Base-by-base conservation (phyloP, 495 filamentous ascomycete species). In the Tuber umbilicatum region DNA sequence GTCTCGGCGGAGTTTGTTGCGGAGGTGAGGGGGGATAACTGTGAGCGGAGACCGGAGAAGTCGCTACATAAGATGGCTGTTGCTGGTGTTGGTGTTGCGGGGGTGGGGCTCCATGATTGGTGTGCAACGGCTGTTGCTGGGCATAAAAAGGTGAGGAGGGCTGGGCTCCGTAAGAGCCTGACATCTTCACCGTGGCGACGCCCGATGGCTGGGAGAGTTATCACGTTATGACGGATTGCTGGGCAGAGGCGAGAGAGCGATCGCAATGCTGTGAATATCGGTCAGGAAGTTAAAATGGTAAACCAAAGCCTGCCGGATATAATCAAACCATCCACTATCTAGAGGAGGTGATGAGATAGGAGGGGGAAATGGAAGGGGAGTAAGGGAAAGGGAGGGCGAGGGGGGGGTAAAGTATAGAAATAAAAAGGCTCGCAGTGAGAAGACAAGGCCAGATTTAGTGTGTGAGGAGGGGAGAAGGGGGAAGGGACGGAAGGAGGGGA, bases 1-100 rank as follows among this genome's bases (percentile, higher is more conserved):
- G 72, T 27, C 80, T 69, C 2, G 76, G 39, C 2, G 80, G 80
- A n/a, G 80, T 73, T 17, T 73, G 75, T 17, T 74, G 77, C 75
- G 77, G 77, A n/a, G 77, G 77, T 5, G 77, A 76, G 5, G 77
- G 76, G 0, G 77, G 74, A 38, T 78, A 74, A 12, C 72, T 74
- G 45, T 78, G 78, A 35, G 39, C 72, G 12, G 76, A 78, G 12
- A 74, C 72, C 1, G 77, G 77, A 2, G 76, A 78, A 27, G 69
- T 69, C 2, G 77, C 76, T 19, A 31, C 42, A 39, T 78, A 78
- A 2, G 55, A 2, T 9, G 42, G 14, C 1, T 70, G 67, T 38
- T 75, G 73, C 5, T 76, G 75, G 5, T 70, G 73, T n/a, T 71
- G 73, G 9, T 76, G 75, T 23, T 70, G 73, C 35, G 73, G n/a